These are phyloP conservation scores for Claviceps maximensis DNA, from an alignment of 2,329 filamentous ascomycete species.

Conservation along the genomic window DNA sequence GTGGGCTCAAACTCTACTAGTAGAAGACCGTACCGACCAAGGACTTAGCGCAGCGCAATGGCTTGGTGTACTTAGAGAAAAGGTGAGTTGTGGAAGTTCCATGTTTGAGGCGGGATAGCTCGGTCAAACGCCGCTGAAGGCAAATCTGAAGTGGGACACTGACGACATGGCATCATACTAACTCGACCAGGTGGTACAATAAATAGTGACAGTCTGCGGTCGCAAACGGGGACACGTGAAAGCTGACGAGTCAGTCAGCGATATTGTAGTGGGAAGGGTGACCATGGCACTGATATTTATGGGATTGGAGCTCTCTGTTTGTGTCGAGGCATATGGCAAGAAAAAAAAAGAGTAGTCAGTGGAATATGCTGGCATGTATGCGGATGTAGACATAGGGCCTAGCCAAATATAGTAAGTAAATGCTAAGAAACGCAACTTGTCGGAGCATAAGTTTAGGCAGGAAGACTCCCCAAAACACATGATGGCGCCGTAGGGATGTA, in stretches of 20 bases:
- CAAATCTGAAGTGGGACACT: neutral
- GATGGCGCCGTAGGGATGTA: neutral
- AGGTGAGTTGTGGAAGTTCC: constrained; percentile 42
- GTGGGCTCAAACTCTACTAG: constrained; percentile 91
- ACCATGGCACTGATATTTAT: neutral
- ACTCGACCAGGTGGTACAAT: constrained; percentile 2
- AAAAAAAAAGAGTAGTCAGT: neutral
- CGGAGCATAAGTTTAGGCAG: neutral
- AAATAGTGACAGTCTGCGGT: neutral
- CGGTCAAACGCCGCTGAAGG: neutral
- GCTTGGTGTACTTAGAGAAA: constrained; percentile 84
- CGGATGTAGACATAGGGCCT: neutral
- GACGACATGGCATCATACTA: neutral
- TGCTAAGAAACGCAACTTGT: neutral
- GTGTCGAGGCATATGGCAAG: neutral
- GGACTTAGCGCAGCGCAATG: constrained; percentile 87
- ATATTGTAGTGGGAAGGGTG: too few relatives aligned
- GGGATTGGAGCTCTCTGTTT: neutral
- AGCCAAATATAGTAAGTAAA: neutral
- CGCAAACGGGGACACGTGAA: neutral
- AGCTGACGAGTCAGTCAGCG: neutral
- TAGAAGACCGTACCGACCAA: constrained; percentile 92
- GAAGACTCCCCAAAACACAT: neutral
- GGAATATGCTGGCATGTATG: neutral
- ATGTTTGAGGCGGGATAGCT: neutral